Percentiles rank a stretch among this genome's conserved stretches.
These are phyloP conservation scores for Immersiella caudata DNA, from an alignment of 495 filamentous ascomycete species.

Conservation along the genomic window DNA sequence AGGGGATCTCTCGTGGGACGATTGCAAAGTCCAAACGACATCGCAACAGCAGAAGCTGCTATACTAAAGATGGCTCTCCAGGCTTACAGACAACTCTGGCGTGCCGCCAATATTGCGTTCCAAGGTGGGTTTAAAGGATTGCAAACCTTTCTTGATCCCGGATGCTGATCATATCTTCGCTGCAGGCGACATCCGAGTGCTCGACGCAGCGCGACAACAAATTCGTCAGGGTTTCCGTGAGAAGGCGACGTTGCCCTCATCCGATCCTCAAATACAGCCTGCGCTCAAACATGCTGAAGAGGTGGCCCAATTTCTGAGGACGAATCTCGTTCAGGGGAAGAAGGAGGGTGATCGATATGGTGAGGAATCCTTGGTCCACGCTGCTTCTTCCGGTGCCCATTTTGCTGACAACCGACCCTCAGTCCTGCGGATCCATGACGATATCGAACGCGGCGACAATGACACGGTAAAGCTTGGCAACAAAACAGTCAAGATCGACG, in stretches of 20 bases:
- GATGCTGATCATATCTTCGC: neutral
- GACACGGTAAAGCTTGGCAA: slow-evolving; percentile 70
- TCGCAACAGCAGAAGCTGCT: neutral
- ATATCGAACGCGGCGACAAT: slow-evolving; percentile 92
- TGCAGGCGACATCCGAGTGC: slow-evolving; percentile 67
- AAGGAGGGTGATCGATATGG: slow-evolving; percentile 63
- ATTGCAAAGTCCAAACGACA: neutral
- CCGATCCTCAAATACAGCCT: slow-evolving; percentile 50
- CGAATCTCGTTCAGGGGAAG: slow-evolving; percentile 87
- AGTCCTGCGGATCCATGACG: slow-evolving; percentile 86
- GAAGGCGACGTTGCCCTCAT: slow-evolving; percentile 59
- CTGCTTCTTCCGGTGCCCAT: neutral
- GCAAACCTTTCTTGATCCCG: neutral
- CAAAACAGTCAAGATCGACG: slow-evolving; percentile 48
- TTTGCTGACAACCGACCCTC: slow-evolving; percentile 13
- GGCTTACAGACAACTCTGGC: slow-evolving; percentile 83
- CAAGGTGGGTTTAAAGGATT: slow-evolving; percentile 57
- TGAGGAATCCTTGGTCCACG: slow-evolving; percentile 37
- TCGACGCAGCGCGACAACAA: slow-evolving; percentile 68
- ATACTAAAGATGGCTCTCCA: slow-evolving; percentile 54
- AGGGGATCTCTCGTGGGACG: neutral
- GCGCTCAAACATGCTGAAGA: slow-evolving; percentile 78
- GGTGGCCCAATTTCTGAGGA: slow-evolving; percentile 73
- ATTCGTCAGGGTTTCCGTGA: slow-evolving; percentile 72
- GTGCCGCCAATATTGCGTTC: slow-evolving; percentile 82